A percentile compares a stretch with the other conserved stretches of the same genome.
Conservation (phyloP, 2,329 filamentous ascomycete species). For the Scytalidium lignicola region DNA sequence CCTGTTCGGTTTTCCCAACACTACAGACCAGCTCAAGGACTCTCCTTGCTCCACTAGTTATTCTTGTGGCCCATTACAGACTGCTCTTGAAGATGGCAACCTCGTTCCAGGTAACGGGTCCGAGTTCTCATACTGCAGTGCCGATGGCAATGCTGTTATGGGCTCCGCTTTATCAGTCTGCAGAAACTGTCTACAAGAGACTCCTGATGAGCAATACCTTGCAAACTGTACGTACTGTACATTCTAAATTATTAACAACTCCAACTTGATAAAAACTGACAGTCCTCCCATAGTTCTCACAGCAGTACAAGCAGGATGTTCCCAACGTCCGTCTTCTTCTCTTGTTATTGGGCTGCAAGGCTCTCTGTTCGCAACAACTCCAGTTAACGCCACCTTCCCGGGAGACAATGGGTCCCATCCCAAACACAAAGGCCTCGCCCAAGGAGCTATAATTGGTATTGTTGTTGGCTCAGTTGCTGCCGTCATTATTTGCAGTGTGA, state of each 20-base stretch:
- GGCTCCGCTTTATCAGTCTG: constrained; percentile 6
- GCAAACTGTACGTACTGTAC: constrained; percentile 14
- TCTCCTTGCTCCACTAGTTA: constrained; percentile 19
- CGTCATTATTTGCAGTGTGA: constrained; percentile 7
- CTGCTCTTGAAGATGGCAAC: constrained; percentile 18
- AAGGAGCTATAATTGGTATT: constrained; percentile 21
- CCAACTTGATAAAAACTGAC: background rate
- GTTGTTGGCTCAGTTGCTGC: constrained; percentile 13
- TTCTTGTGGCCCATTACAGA: constrained; percentile 19
- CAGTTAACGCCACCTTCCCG: constrained; percentile 17
- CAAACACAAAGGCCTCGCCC: constrained; percentile 10
- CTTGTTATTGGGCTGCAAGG: constrained; percentile 18
- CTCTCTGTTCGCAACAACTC: constrained; percentile 18
- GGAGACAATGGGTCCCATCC: constrained; percentile 5
- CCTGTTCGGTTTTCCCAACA: constrained; percentile 19
- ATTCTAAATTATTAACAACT: background rate
- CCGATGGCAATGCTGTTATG: constrained; percentile 14
- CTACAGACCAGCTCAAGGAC: constrained; percentile 11
- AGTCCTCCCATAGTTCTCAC: constrained; percentile 15
- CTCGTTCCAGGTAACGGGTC: constrained; percentile 12
- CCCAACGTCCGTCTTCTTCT: constrained; percentile 16
- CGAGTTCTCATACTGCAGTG: constrained; percentile 23
- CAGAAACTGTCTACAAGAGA: constrained; percentile 9
- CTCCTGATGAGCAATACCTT: constrained; percentile 10
- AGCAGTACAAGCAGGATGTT: constrained; percentile 22